These are phyloP conservation scores for Talaromyces verruculosus DNA, from an alignment of 2,329 filamentous ascomycete genomes.

Conservation along the genomic window DNA sequence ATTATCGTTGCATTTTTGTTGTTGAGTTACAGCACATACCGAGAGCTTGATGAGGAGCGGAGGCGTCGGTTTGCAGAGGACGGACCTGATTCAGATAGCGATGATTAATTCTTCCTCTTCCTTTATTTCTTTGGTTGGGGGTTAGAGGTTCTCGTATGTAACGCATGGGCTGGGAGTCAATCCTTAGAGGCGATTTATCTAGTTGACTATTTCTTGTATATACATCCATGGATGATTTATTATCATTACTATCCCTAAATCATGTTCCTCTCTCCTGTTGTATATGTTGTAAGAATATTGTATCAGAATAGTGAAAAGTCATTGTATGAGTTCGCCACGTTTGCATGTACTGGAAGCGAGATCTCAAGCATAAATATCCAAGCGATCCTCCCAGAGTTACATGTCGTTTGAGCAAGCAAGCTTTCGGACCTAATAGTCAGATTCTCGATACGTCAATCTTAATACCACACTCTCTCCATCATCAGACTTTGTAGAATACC, in stretches of 20 bases:
- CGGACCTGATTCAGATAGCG: constrained; percentile 44
- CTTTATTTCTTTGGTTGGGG: neutral
- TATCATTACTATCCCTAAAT: neutral
- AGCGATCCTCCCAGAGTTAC: neutral
- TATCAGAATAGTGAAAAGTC: neutral
- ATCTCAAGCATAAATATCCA: neutral
- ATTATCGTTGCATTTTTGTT: constrained; percentile 88
- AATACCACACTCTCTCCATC: neutral
- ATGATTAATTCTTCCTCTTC: constrained; percentile 33
- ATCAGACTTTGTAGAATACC: neutral
- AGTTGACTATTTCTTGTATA: neutral
- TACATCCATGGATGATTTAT: neutral
- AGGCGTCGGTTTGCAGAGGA: constrained; percentile 54
- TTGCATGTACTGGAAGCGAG: neutral
- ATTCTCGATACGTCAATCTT: neutral
- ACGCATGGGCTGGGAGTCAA: constrained; percentile 17
- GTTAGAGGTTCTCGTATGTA: neutral
- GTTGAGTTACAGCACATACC: constrained; percentile 86
- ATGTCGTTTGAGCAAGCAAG: neutral
- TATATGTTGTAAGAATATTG: neutral
- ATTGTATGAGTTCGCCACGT: neutral
- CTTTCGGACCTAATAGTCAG: neutral
- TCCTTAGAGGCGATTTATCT: neutral
- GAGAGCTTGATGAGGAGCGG: constrained; percentile 85
- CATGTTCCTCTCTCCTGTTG: neutral